Base-by-base conservation (phyloP, 768 basidiomycete genomes). In the Amanita jacksonii region DNA sequence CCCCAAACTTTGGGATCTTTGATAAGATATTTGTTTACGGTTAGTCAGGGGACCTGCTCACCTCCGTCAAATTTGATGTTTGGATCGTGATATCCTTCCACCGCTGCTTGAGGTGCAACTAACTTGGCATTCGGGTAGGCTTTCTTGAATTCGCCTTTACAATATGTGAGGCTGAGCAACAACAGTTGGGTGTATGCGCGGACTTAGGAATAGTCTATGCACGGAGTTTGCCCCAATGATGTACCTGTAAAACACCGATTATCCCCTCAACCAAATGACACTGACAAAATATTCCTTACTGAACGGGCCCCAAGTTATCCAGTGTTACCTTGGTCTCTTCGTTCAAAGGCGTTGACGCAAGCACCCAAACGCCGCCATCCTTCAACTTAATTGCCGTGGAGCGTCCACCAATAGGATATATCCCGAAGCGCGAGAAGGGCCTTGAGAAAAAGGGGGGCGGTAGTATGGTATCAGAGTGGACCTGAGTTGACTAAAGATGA, bases 361-460 rank as follows among this genome's bases (percentile, higher is more conserved):
- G 66, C 9, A 91, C 68, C 77, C 86, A 92, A 20, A 92, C 78
- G 9, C 74, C 79, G 28, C 81, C 79, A 39, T 73, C 70, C 30
- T 62, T 61, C 18, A 92, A 67, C 60, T 71, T 76, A 52, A 93
- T 68, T 0, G 88, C 91, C 0, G 89, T 93, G 5, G 86, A 81
- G 35, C 91, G 68, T 15, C 89, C 88, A 1, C 91, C 91, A 22
- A 91, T 64, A 3, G 87, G 85, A 12, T 88, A 52, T 20, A 87
- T 6, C 7, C 78, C 76, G 47, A 72, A 76, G 33, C 86, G 73
- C 9, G 73, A 56, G 55, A 87, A 88, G 1, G 83, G 81, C 35
- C 83, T 84, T n/a, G n/a, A n/a, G n/a, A n/a, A n/a, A n/a, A n/a
- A n/a, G n/a, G n/a, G n/a, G n/a, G n/a, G n/a, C n/a, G n/a, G n/a